Evolutionary conservation across 345 rosid species (phyloP).

Genomic region (Acer negundo): DNA sequence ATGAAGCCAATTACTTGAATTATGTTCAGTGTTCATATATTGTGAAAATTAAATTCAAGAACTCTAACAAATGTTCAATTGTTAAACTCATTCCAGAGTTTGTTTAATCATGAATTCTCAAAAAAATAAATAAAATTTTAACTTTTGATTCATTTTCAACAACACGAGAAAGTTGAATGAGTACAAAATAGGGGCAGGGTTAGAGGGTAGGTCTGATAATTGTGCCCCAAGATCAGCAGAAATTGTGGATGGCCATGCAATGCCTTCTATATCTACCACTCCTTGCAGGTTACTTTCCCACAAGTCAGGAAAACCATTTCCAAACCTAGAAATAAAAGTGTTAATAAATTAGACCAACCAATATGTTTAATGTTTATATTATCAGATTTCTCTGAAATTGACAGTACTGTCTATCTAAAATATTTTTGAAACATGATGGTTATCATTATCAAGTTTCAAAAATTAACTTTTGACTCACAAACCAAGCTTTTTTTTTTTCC

Average conservation of each 20-base stretch:
- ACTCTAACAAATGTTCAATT: not conserved
- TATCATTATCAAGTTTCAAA: not conserved
- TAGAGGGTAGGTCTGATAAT: not conserved
- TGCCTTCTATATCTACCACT: not conserved
- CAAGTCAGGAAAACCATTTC: slow-evolving; percentile 8
- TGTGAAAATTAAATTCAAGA: not conserved
- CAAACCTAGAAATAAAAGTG: not conserved
- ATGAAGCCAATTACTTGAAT: not conserved
- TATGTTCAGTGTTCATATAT: not conserved
- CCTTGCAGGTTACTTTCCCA: not conserved
- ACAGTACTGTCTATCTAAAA: not conserved
- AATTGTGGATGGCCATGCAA: not conserved
- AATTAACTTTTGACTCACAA: not conserved
- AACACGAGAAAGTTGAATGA: not conserved
- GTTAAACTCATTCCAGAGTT: not conserved
- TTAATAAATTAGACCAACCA: not conserved
- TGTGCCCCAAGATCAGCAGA: not conserved
- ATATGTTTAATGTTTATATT: no score
- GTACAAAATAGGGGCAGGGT: not conserved
- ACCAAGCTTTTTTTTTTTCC: not conserved
- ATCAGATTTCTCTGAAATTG: not conserved
- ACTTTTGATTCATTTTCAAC: not conserved
- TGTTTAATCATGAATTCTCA: not conserved
- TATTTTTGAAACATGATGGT: not conserved
- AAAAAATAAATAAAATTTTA: not conserved